Base-by-base conservation (phyloP, 441 rosid genomes). In the Erysimum pusillum region DNA sequence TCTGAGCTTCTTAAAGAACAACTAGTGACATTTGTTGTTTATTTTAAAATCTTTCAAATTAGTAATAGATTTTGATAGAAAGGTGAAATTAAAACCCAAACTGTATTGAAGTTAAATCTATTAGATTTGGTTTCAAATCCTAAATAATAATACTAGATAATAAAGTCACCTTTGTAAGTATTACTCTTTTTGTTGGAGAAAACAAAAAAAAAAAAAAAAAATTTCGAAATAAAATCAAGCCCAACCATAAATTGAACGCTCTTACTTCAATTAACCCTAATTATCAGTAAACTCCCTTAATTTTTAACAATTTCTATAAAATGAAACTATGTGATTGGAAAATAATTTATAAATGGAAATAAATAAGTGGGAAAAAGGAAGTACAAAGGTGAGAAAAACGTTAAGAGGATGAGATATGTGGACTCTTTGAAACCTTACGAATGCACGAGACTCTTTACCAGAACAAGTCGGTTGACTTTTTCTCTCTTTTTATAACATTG, bases 351-450 rank as follows among this genome's bases (percentile, higher is more conserved):
- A 9, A 69, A 53, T 3, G 9, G 46, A 60, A 58, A 17, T 46
- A 58, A 38, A 25, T 48, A 11, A 59, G 41, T 4, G 46, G 3
- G 7, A 32, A 28, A 38, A 46, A 17, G 41, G 8, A 46, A 52
- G 20, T 41, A 56, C 17, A 28, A 52, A 58, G n/a, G 20, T 11
- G 63, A 46, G 51, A 7, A 9, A 11, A 36, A 79, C 58, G 49
- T 49, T 38, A 18, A 22, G 52, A 31, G 52, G 20, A 59, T 17
- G 39, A 64, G 67, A 60, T 63, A 76, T 82, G 97, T 87, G 97
- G 97, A 87, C 77, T 80, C 63, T 59, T 85, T 79, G 85, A 89
- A 91, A 91, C 97, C 97, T 85, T 86, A 87, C 70, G 86, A 89
- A 84, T 69, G 73, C 83, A 78, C 63, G 75, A 73, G 74, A 79